A percentile compares a stretch with the other conserved stretches of the same genome.
Conservation (phyloP, 2,329 filamentous ascomycete genomes). For the Aspergillus sclerotialis region DNA sequence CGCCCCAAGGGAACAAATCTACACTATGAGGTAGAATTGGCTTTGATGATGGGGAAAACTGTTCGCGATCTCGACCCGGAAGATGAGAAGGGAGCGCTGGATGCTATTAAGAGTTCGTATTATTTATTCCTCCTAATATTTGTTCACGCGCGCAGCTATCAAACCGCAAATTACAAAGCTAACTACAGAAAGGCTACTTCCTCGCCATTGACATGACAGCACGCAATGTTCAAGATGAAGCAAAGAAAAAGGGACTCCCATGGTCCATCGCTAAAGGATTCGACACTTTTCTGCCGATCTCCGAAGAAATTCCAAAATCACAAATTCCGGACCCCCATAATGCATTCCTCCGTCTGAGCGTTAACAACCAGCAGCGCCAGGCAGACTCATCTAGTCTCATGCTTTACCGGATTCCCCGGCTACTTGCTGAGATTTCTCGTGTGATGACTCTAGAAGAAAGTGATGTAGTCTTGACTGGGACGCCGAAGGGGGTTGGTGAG, state of each 20-base stretch:
- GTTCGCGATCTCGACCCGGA: conserved; percentile 67
- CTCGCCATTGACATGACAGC: conserved; percentile 96
- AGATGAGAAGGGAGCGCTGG: conserved; percentile 69
- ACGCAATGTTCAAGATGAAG: conserved; percentile 90
- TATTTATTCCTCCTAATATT: background rate
- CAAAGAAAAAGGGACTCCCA: conserved; percentile 92
- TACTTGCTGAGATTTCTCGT: conserved; percentile 83
- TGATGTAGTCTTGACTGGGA: conserved; percentile 93
- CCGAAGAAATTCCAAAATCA: conserved; percentile 70
- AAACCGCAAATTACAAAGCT: too few species aligned
- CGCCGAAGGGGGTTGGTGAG: conserved; percentile 87
- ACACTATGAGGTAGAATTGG: conserved; percentile 94
- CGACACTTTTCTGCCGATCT: conserved; percentile 91
- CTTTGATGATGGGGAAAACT: conserved; percentile 75
- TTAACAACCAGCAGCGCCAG: conserved; percentile 75
- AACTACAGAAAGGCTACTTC: conserved; percentile 62
- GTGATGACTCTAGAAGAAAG: conserved; percentile 92
- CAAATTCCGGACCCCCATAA: conserved; percentile 81
- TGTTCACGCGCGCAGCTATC: too few species aligned
- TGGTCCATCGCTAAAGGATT: conserved; percentile 98
- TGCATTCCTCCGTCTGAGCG: conserved; percentile 74
- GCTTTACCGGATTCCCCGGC: conserved; percentile 82
- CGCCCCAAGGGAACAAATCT: conserved; percentile 75
- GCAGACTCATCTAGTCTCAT: conserved; percentile 86
- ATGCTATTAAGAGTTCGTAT: conserved; percentile 66